A percentile compares a stretch with the other conserved stretches of the same genome.
Conservation (phyloP, 2,329 filamentous ascomycete species). For the Metarhizium sp. region DNA sequence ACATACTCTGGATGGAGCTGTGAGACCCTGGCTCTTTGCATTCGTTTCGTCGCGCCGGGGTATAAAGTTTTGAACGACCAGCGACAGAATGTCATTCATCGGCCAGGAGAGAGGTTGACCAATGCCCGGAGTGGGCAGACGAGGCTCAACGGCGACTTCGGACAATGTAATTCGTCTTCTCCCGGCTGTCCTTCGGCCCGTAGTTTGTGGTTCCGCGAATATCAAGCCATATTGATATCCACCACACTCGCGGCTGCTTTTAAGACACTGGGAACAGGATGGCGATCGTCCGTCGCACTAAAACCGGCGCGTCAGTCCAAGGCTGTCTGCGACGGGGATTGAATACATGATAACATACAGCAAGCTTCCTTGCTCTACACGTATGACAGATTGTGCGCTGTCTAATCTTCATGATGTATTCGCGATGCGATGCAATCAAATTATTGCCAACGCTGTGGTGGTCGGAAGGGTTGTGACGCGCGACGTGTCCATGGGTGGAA, state of each 20-base stretch:
- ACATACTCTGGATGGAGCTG: conserved; percentile 24
- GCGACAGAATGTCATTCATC: conserved; percentile 14
- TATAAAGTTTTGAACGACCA: conserved; percentile 14
- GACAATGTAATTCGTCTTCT: background rate
- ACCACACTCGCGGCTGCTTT: conserved; percentile 11
- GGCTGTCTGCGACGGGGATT: background rate
- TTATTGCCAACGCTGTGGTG: no score
- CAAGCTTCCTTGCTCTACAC: no score
- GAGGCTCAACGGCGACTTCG: background rate
- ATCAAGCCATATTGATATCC: conserved; percentile 17
- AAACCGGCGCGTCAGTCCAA: background rate
- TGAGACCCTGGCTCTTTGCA: background rate
- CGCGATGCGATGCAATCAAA: background rate
- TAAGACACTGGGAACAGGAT: conserved; percentile 15
- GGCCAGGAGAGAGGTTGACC: conserved; percentile 10
- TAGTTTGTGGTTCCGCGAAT: conserved; percentile 9
- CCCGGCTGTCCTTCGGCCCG: background rate
- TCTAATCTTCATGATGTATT: background rate
- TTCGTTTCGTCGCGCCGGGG: conserved; percentile 4
- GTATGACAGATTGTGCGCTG: no score
- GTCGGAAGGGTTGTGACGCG: no score
- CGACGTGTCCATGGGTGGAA: no score
- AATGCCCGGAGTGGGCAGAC: background rate
- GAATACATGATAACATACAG: background rate
- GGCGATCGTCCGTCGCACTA: conserved; percentile 17